Evolutionary conservation across 495 filamentous ascomycete species (phyloP).

Genomic region (Bryoglossum gracile): DNA sequence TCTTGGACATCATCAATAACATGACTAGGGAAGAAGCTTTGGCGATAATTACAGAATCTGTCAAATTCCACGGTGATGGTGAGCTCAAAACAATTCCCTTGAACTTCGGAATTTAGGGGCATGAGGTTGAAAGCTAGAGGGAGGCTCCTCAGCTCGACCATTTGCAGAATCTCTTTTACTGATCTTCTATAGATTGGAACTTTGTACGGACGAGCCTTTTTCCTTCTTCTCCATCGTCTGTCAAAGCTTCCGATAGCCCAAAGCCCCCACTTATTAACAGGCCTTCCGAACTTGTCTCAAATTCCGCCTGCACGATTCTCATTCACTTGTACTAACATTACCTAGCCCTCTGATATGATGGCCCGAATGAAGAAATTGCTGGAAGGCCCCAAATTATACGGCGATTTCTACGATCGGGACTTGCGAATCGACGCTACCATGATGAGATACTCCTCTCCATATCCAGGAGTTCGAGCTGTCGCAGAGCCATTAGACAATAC

Average conservation of each 20-base stretch:
- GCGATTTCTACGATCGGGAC: slow-evolving; percentile 34
- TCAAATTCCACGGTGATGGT: slow-evolving; percentile 30
- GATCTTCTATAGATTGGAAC: slow-evolving; percentile 35
- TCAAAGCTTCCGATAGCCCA: too few relatives aligned
- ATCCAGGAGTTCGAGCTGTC: slow-evolving; percentile 40
- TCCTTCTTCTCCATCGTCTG: too few relatives aligned
- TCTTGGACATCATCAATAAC: slow-evolving; percentile 32
- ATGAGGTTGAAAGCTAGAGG: too few relatives aligned
- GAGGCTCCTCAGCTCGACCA: too few relatives aligned
- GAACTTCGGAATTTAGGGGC: too few relatives aligned
- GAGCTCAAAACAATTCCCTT: too few relatives aligned
- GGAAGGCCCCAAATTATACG: slow-evolving; percentile 28
- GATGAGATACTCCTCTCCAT: slow-evolving; percentile 36
- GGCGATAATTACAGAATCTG: slow-evolving; percentile 27
- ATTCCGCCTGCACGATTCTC: too few relatives aligned
- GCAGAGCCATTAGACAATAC: slow-evolving; percentile 31
- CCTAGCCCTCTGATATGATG: slow-evolving; percentile 25
- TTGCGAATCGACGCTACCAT: slow-evolving; percentile 31
- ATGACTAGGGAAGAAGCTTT: slow-evolving; percentile 32
- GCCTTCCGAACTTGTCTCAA: too few relatives aligned
- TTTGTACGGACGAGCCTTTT: slow-evolving; percentile 20
- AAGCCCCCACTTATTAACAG: too few relatives aligned
- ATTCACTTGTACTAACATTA: neutral
- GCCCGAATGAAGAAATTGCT: slow-evolving; percentile 28
- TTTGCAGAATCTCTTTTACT: too few relatives aligned